Conservation (phyloP, 2,329 filamentous ascomycete genomes). For the Parasarocladium wereldwijsianum region DNA sequence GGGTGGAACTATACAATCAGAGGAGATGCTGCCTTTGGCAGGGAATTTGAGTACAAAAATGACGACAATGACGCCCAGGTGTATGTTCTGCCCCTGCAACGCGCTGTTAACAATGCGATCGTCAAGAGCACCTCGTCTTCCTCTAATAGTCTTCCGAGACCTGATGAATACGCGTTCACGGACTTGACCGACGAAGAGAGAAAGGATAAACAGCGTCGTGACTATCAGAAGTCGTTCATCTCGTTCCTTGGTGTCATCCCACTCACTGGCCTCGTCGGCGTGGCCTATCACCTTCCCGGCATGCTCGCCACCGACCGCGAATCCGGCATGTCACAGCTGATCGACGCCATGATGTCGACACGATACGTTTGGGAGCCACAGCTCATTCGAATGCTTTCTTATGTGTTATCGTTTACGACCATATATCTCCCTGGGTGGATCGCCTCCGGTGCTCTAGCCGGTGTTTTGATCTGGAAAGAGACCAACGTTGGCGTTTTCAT, state of each 20-base stretch:
- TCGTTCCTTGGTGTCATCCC: conserved; percentile 30
- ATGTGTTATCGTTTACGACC: conserved; percentile 53
- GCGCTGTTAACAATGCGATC: conserved; percentile 52
- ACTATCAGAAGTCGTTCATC: conserved; percentile 51
- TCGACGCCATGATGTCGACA: conserved; percentile 62
- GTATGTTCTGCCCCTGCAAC: conserved; percentile 54
- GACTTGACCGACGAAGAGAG: conserved; percentile 26
- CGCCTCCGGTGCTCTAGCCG: conserved; percentile 22
- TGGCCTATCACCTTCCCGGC: conserved; percentile 51
- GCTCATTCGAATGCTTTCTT: conserved; percentile 31
- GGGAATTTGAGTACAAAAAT: conserved; percentile 38
- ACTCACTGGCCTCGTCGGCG: conserved; percentile 1
- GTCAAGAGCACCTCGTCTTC: conserved; percentile 5
- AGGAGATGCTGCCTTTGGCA: conserved; percentile 43
- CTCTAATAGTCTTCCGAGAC: conserved; percentile 10
- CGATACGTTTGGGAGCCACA: conserved; percentile 32
- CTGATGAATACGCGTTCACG: conserved; percentile 17
- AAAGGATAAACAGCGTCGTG: conserved; percentile 39
- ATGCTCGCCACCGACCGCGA: conserved; percentile 58
- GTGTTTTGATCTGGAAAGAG: conserved; percentile 16
- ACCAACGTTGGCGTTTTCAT: conserved; percentile 48
- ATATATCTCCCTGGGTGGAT: conserved; percentile 37
- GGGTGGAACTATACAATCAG: conserved; percentile 62
- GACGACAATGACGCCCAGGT: conserved; percentile 48
- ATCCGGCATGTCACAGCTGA: conserved; percentile 54